phyloP scores from a whole-genome alignment of 768 basidiomycete species.

The Suillus cothurnatus region DNA sequence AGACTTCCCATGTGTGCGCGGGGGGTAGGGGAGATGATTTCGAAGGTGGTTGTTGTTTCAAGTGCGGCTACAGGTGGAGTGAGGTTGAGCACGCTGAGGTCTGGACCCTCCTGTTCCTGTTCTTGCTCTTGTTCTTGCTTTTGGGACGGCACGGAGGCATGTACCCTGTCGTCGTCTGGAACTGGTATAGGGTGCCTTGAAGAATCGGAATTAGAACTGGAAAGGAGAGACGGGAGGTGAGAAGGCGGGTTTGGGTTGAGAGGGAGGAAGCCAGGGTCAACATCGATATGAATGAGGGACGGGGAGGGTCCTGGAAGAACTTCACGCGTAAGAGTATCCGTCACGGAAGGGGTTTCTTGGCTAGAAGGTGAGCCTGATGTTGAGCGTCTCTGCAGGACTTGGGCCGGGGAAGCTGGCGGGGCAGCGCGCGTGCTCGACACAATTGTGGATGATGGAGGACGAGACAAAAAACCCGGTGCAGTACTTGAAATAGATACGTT shows the following conservation, averaged over 20 bases:
- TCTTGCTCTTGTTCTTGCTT: constrained; percentile 1
- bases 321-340: constrained; percentile 10
- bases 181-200: constrained; percentile 19
- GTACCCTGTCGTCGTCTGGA: constrained; percentile 32
- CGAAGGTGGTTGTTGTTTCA: not conserved
- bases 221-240: not conserved
- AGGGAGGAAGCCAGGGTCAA: not conserved
- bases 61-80: constrained; percentile 19
- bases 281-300: constrained; percentile 26
- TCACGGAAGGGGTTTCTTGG: constrained; percentile 19
- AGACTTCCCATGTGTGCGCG: constrained; percentile 7
- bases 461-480: not conserved
- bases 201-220: constrained; percentile 8
- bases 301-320: constrained; percentile 27
- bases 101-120: constrained; percentile 7
- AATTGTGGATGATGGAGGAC: constrained; percentile 18
- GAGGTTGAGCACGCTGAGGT: constrained; percentile 2
- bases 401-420: constrained; percentile 27
- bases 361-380: constrained; percentile 19
- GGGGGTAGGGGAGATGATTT: constrained; percentile 15
- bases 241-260: not conserved
- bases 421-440: constrained; percentile 14
- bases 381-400: constrained; percentile 13
- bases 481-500: not conserved
- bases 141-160: constrained; percentile 9